phyloP scores from a whole-genome alignment of 1,284 basidiomycete species.

The Puccinia novopanici region DNA sequence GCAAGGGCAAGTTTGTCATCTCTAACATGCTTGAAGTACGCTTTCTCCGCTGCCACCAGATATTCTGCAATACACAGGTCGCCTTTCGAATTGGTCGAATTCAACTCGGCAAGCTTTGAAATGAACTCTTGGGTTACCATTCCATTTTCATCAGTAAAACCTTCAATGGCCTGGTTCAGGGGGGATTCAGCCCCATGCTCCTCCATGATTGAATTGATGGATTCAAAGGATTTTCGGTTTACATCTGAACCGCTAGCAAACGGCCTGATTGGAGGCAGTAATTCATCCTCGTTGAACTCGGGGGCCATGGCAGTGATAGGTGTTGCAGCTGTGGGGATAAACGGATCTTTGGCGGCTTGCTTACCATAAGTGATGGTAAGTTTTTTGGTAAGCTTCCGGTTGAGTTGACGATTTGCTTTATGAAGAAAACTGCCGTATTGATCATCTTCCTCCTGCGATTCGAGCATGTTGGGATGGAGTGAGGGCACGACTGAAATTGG shows the following conservation, averaged over 20 bases:
- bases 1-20: conserved; percentile 68
- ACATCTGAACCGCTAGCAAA: conserved; percentile 12
- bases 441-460: conserved; percentile 33
- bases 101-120: conserved; percentile 75
- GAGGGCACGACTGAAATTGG: conserved; percentile 41
- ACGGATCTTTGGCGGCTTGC: conserved; percentile 48
- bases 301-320: neutral
- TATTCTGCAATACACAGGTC: conserved; percentile 88
- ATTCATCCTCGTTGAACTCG: conserved; percentile 35
- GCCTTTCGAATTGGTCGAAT: conserved; percentile 80
- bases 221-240: conserved; percentile 69
- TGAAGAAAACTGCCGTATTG: conserved; percentile 46
- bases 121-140: conserved; percentile 86
- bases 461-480: neutral
- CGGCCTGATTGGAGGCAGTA: conserved; percentile 42
- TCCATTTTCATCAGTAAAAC: conserved; percentile 89
- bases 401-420: conserved; percentile 49
- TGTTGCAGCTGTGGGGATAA: conserved; percentile 18
- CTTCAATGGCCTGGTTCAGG: conserved; percentile 80
- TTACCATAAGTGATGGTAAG: conserved; percentile 46
- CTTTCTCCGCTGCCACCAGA: conserved; percentile 83
- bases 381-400: conserved; percentile 42
- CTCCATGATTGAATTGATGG: conserved; percentile 81
- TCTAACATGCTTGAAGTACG: conserved; percentile 83
- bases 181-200: conserved; percentile 79